These are phyloP conservation scores for Corinectria fuckeliana DNA, from an alignment of 2,329 filamentous ascomycete genomes.

Conservation along the genomic window DNA sequence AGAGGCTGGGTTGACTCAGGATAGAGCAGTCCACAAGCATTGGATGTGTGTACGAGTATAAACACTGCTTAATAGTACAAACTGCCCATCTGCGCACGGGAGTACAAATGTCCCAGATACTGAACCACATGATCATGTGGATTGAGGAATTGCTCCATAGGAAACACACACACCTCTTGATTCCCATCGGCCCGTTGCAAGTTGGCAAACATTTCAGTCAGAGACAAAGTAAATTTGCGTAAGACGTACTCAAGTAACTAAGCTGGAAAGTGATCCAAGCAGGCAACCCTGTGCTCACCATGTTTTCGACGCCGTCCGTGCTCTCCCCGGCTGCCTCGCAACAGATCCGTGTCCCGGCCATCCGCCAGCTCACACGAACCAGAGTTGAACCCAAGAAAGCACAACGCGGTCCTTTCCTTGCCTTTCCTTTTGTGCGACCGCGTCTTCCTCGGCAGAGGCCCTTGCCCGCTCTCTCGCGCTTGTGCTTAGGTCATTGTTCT, in stretches of 20 bases:
- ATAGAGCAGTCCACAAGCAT: slow-evolving; percentile 3
- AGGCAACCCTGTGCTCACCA: background rate
- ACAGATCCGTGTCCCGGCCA: background rate
- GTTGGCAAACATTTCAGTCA: background rate
- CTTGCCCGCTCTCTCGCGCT: background rate
- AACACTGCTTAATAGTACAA: too few relatives aligned
- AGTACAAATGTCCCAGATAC: background rate
- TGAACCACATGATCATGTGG: background rate
- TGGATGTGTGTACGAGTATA: background rate
- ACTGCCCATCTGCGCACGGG: background rate
- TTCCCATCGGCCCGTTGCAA: background rate
- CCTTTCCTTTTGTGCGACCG: background rate
- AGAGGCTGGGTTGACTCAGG: background rate
- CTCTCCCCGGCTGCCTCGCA: background rate
- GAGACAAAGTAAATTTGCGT: background rate
- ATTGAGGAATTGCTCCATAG: background rate
- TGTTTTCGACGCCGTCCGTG: background rate
- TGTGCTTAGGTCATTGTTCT: background rate
- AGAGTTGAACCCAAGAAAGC: background rate
- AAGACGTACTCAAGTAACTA: slow-evolving; percentile 4
- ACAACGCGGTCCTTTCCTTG: background rate
- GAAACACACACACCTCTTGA: background rate
- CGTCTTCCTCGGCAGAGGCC: background rate
- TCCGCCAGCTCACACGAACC: background rate
- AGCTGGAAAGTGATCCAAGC: background rate